A percentile compares a stretch with the other conserved stretches of the same genome.
Evolutionary conservation across 192 early-diverging fungal species (phyloP).

Genomic region (Piromyces sp.): DNA sequence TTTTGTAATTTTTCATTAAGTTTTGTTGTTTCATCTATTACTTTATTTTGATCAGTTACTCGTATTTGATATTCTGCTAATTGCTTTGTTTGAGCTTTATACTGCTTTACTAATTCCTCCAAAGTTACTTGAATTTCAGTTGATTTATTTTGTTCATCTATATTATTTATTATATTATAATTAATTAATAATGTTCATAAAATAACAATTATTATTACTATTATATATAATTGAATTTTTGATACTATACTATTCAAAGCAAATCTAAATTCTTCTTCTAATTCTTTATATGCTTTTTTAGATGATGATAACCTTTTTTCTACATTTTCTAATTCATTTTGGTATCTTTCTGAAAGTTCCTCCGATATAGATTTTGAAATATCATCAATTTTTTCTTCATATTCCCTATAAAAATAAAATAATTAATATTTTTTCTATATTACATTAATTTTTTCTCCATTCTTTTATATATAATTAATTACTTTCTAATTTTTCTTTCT

Average conservation of each 20-base stretch:
- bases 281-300: slow-evolving; percentile 9
- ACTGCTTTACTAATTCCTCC: slow-evolving; percentile 10
- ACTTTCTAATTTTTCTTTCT: background rate
- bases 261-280: slow-evolving; percentile 22
- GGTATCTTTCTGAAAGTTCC: slow-evolving; percentile 5
- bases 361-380: background rate
- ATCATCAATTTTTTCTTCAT: background rate
- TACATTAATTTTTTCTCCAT: background rate
- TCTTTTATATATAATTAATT: background rate
- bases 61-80: background rate
- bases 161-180: background rate
- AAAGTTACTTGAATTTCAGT: slow-evolving; percentile 8
- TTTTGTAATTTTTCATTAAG: slow-evolving; percentile 6
- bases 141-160: slow-evolving; percentile 8
- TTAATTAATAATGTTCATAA: too few species aligned
- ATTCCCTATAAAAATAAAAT: too few species aligned
- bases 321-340: slow-evolving; percentile 13
- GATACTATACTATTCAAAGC: slow-evolving; percentile 15
- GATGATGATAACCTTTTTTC: slow-evolving; percentile 1
- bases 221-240: too few species aligned
- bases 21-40: background rate
- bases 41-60: slow-evolving; percentile 1
- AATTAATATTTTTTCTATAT: too few species aligned
- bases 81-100: slow-evolving; percentile 3
- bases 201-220: too few species aligned